These are phyloP conservation scores for Salvia splendens DNA, from an alignment of 257 asterid species.

Conservation along the genomic window DNA sequence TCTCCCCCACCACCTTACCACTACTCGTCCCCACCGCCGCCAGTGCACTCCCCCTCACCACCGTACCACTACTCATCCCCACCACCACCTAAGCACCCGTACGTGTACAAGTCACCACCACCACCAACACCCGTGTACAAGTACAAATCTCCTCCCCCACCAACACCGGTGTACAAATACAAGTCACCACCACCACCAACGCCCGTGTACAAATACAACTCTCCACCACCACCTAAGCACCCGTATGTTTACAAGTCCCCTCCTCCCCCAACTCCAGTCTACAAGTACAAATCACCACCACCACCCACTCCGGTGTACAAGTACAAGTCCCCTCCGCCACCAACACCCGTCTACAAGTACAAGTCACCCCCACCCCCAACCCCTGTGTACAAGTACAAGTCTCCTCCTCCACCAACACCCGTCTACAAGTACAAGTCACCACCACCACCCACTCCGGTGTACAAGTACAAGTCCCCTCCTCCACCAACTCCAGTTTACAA, in stretches of 20 bases:
- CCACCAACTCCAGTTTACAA: not conserved
- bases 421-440: not conserved
- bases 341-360: not conserved
- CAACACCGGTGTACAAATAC: not conserved
- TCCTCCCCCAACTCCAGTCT: not conserved
- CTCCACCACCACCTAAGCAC: conserved; percentile 5
- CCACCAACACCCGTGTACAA: not conserved
- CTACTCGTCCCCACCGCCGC: conserved; percentile 3
- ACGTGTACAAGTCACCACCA: conserved; percentile 4
- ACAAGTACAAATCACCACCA: not conserved
- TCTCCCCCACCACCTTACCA: conserved; percentile 23
- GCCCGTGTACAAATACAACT: not conserved
- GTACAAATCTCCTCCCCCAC: conserved; percentile 4
- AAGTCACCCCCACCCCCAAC: not conserved
- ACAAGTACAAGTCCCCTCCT: not conserved
- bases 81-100: not conserved
- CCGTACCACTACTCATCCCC: not conserved
- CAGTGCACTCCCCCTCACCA: not conserved
- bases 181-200: not conserved
- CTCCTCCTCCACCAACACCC: not conserved
- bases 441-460: not conserved
- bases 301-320: not conserved
- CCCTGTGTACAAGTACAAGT: not conserved
- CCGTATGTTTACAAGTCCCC: too few relatives aligned
- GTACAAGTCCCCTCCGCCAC: not conserved